Percentiles rank a stretch among this genome's conserved stretches.
These are phyloP conservation scores for Fraxinus sp. DNA, from an alignment of 305 asterid genomes.

Conservation along the genomic window DNA sequence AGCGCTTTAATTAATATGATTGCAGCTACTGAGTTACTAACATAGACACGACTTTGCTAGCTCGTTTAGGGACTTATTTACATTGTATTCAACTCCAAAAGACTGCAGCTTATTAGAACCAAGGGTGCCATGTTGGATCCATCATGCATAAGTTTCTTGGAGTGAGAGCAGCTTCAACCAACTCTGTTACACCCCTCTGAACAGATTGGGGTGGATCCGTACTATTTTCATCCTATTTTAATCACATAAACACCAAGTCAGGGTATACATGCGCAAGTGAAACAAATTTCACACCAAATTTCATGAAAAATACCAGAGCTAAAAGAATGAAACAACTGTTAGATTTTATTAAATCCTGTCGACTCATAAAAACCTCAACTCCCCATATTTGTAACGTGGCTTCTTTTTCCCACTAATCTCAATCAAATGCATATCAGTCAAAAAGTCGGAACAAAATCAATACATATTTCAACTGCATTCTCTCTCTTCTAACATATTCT, in stretches of 20 bases:
- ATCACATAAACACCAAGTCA: not conserved
- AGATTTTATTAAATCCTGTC: not conserved
- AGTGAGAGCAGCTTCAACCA: constrained; percentile 89
- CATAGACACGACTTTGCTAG: too few relatives aligned
- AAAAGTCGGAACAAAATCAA: not conserved
- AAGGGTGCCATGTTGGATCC: constrained; percentile 99
- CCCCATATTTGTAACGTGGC: not conserved
- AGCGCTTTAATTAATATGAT: too few relatives aligned
- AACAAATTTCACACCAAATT: not conserved
- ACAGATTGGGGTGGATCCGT: constrained; percentile 94
- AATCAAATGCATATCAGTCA: not conserved
- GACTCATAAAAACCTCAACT: not conserved
- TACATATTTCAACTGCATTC: not conserved
- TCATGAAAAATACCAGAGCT: not conserved
- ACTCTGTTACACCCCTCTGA: constrained; percentile 90
- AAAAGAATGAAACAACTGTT: not conserved
- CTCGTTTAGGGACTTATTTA: not conserved
- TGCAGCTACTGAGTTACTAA: too few relatives aligned
- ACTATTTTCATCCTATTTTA: constrained; percentile 70
- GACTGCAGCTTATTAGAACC: constrained; percentile 51
- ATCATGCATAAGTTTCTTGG: constrained; percentile 97
- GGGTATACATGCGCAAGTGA: not conserved
- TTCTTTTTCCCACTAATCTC: not conserved
- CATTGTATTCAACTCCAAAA: not conserved
- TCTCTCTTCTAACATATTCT: not conserved